These are phyloP conservation scores for Aspergillus vadensis DNA, from an alignment of 2,329 filamentous ascomycete genomes.

Conservation along the genomic window DNA sequence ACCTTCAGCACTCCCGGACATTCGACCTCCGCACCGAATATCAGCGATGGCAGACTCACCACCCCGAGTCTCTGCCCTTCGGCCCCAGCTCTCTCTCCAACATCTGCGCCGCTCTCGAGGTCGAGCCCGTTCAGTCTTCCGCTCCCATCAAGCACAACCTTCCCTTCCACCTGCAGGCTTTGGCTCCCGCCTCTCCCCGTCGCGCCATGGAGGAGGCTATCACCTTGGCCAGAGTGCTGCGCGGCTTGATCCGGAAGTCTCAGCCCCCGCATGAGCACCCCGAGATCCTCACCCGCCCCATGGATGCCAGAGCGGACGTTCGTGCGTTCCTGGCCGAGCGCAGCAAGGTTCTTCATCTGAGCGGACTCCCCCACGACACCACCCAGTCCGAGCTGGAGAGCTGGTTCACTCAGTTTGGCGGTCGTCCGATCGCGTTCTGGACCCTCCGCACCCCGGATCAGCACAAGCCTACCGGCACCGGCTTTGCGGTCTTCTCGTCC, in stretches of 20 bases:
- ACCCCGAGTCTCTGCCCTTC: constrained; percentile 95
- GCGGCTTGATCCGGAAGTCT: constrained; percentile 92
- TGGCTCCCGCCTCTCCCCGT: constrained; percentile 91
- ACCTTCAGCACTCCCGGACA: constrained; percentile 95
- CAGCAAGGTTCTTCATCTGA: constrained; percentile 98
- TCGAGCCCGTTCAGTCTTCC: constrained; percentile 95
- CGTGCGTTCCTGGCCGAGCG: constrained; percentile 93
- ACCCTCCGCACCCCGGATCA: constrained; percentile 96
- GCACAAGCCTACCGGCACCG: constrained; percentile 98
- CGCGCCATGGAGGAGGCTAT: constrained; percentile 98
- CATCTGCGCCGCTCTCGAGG: constrained; percentile 96
- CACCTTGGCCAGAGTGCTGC: constrained; percentile 87
- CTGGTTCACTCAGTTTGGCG: constrained; percentile 99
- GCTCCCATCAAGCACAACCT: constrained; percentile 98
- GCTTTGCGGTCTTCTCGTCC: constrained; percentile 97
- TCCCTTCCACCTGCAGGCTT: constrained; percentile 93
- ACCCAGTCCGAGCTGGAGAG: constrained; percentile 98
- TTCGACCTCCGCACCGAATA: constrained; percentile 98
- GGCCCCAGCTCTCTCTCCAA: constrained; percentile 94
- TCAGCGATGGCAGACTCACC: constrained; percentile 96
- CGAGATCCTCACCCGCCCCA: constrained; percentile 89
- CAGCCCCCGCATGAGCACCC: constrained; percentile 91
- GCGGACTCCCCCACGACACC: constrained; percentile 93
- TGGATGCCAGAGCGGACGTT: constrained; percentile 96
- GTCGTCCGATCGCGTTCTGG: constrained; percentile 98